Evolutionary conservation across 2,329 filamentous ascomycete species (phyloP).

Genomic region (Trichoderma brevicompactum): DNA sequence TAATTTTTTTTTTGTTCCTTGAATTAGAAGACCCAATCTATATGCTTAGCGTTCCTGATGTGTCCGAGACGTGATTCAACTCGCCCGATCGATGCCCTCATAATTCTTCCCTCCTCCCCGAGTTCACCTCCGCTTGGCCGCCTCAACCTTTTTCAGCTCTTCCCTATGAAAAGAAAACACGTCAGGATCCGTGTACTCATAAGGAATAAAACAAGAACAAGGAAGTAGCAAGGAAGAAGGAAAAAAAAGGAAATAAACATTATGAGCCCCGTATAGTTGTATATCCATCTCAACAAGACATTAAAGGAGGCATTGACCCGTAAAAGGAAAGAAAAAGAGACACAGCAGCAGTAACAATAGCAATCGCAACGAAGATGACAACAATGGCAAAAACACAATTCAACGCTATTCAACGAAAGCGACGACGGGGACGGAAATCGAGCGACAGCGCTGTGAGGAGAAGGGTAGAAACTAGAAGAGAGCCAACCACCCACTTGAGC

Average conservation of each 20-base stretch:
- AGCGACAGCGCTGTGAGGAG: conserved; percentile 2
- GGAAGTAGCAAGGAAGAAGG: background rate
- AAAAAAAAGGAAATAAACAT: conserved; percentile 1
- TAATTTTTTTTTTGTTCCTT: conserved; percentile 24
- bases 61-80: conserved; percentile 3
- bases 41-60: conserved; percentile 18
- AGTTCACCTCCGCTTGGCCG: conserved; percentile 65
- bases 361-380: background rate
- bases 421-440: conserved; percentile 12
- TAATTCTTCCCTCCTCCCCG: conserved; percentile 33
- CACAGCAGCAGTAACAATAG: background rate
- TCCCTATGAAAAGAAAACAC: conserved; percentile 58
- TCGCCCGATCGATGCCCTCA: conserved; percentile 20
- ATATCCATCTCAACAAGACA: conserved; percentile 6
- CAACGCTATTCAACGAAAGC: conserved; percentile 10
- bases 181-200: conserved; percentile 30
- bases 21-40: conserved; percentile 27
- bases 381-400: background rate
- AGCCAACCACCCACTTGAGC: conserved; percentile 70
- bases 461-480: conserved; percentile 17
- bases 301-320: background rate
- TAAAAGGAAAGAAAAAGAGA: background rate
- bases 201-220: conserved; percentile 11
- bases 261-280: conserved; percentile 9
- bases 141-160: conserved; percentile 92